Evolutionary conservation across 345 rosid species (phyloP).

Genomic region (Citrus sp.): DNA sequence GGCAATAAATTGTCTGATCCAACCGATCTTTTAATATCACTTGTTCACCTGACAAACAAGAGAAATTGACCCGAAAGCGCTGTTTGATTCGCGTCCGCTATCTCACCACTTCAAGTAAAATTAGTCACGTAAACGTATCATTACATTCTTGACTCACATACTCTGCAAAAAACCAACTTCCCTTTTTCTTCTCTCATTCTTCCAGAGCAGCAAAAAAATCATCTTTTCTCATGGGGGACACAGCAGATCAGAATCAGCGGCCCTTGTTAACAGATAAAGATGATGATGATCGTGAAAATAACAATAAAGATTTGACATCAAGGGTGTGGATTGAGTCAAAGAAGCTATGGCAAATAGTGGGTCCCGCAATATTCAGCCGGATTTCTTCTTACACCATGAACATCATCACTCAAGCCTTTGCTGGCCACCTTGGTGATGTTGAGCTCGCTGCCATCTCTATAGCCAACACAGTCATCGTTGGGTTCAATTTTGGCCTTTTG

Average conservation of each 20-base stretch:
- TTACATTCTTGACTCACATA: background rate
- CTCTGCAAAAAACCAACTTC: background rate
- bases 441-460: constrained; percentile 64
- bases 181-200: background rate
- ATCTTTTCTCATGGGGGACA: background rate
- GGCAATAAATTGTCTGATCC: too few relatives aligned
- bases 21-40: too few relatives aligned
- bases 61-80: too few relatives aligned
- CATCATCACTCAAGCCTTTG: constrained; percentile 61
- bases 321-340: constrained; percentile 48
- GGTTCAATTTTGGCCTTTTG: constrained; percentile 65
- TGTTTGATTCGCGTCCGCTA: too few relatives aligned
- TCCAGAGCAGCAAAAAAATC: background rate
- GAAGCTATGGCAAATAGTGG: constrained; percentile 61
- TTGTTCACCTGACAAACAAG: too few relatives aligned
- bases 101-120: too few relatives aligned
- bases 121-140: background rate
- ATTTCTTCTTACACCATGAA: constrained; percentile 45
- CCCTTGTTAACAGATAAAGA: background rate
- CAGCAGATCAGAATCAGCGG: background rate
- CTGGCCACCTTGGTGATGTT: constrained; percentile 66
- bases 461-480: constrained; percentile 57
- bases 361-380: constrained; percentile 59
- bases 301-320: background rate
- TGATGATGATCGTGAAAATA: background rate